Evolutionary conservation across 768 basidiomycete genomes (phyloP), one percentile per base, ranked within the genome.

Genomic region (Leccinum ochraceum): DNA sequence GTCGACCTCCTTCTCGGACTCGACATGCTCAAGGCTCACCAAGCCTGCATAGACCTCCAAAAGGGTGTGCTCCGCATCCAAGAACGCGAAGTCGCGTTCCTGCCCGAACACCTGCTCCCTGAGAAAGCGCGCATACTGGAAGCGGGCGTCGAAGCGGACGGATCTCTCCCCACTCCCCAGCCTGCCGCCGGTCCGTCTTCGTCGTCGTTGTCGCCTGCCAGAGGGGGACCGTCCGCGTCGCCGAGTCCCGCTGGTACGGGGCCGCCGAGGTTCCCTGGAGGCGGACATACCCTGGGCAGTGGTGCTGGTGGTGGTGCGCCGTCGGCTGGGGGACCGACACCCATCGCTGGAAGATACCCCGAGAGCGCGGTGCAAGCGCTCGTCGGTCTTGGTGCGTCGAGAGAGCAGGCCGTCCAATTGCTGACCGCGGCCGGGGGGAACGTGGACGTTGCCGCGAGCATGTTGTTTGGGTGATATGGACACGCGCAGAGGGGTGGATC

Each of bases 1-100:
- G 94, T 98, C 51, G 96, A 98, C 70, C 86, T 99, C n/a, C 80
- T 99, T 3, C 88, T 99, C 46, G 97, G 97, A 7, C 83, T 99
- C n/a, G 97, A 99, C 81, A 98, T 98, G 97, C 85, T 98, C 62
- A 98, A 94, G 75, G 92, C 95, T 0, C 92, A 98, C 72, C 95
- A 97, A 71, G 96, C 95, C 6, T 92, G 88, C 69, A 98, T 99
- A 73, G 97, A 99, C 75, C 84, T 99, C 24, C 81, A 88, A 66
- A 94, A 94, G 74, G 86, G 87, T 64, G 90, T 91, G 13, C 85
- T 99, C 22, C 84, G 94, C n/a, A 98, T 99, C 54, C 92, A 94
- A 78, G 89, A 86, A 17, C 84, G 92, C 14, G 93, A 97, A 74
- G 88, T 99, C 9, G 75, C 76, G 17, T 99, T 99, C 80, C 79